phyloP scores from a whole-genome alignment of 78 protist species.

The Pelomyxa schiedti region DNA sequence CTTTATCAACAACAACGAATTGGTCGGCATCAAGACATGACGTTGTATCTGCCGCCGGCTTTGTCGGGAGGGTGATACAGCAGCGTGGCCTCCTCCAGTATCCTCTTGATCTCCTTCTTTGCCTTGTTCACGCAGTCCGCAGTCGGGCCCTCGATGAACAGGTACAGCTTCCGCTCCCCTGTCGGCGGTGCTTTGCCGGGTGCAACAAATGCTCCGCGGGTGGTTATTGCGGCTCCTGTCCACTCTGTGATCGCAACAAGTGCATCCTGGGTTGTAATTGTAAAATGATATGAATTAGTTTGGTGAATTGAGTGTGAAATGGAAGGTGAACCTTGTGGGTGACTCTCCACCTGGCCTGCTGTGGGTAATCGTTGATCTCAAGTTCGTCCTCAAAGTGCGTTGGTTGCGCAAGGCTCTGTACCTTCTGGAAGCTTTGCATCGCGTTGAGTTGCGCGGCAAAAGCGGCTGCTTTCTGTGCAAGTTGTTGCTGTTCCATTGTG shows the following conservation, averaged over 20 bases:
- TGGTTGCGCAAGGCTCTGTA: conserved; percentile 2
- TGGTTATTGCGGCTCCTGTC: conserved; percentile 46
- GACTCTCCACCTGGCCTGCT: conserved; percentile 66
- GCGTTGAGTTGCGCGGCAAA: not conserved
- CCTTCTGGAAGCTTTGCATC: conserved; percentile 10
- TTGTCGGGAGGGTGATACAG: not conserved
- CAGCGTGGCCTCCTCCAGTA: conserved; percentile 29
- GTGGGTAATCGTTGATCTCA: conserved; percentile 89
- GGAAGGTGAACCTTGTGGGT: too few species aligned
- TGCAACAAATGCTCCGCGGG: conserved; percentile 59
- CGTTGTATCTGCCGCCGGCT: not conserved
- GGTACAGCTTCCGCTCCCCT: conserved; percentile 69
- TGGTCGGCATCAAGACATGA: too few species aligned
- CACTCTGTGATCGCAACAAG: conserved; percentile 31
- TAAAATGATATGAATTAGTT: not conserved
- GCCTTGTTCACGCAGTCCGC: conserved; percentile 36
- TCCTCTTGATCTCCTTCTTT: conserved; percentile 41
- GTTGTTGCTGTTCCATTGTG: not conserved
- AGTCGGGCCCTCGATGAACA: conserved; percentile 62
- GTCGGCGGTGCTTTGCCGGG: conserved; percentile 47
- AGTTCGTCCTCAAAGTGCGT: conserved; percentile 59
- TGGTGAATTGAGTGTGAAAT: not conserved
- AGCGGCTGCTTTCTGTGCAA: not conserved
- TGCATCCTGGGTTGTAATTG: conserved; percentile 42
- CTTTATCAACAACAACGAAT: too few species aligned